Evolutionary conservation across 2,329 filamentous ascomycete species (phyloP), one percentile per base, ranked within the genome.

Genomic region (Paradendryphiella salina): DNA sequence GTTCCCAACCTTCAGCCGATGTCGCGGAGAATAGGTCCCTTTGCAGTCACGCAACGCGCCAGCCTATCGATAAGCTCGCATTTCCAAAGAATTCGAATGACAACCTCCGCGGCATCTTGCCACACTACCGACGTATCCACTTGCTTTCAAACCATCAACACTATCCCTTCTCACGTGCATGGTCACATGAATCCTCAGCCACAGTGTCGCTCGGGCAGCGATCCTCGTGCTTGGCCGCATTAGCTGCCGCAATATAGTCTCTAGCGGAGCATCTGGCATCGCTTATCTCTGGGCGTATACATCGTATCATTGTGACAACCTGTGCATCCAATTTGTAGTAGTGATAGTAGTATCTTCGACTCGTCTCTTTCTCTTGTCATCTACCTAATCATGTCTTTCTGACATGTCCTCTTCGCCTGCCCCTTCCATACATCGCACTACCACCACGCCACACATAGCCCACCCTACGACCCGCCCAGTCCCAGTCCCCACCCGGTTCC

Each of bases 1-100:
- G 50, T 38, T 40, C 50, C 32, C 29, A 20, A n/a, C 11, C 23
- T 15, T 32, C 43, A 45, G 48, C 59, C 56, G 52, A 60, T 55
- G 53, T 51, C 60, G 53, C 61, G 60, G 59, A 63, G 54, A 64
- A 49, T 15, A 48, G 47, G 63, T 44, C 56, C 56, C 56, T 63
- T 50, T 54, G 28, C 51, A 41, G 44, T 52, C 52, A 56, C 47
- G 49, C 38, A 59, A 55, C 46, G 54, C 53, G 52, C 54, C 52
- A 37, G 35, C 64, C 60, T 69, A 70, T 70, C 67, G 66, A 69
- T 69, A 68, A 64, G 65, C 49, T 37, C 39, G 23, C 45, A 62
- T 64, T 61, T 59, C 60, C 23, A 52, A 54, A 54, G 54, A 37
- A 41, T 43, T 52, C 39, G 15, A 29, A 48, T 46, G 28, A 42